Evolutionary conservation across 495 filamentous ascomycete genomes (phyloP).

Genomic region (Neurospora cerealis): DNA sequence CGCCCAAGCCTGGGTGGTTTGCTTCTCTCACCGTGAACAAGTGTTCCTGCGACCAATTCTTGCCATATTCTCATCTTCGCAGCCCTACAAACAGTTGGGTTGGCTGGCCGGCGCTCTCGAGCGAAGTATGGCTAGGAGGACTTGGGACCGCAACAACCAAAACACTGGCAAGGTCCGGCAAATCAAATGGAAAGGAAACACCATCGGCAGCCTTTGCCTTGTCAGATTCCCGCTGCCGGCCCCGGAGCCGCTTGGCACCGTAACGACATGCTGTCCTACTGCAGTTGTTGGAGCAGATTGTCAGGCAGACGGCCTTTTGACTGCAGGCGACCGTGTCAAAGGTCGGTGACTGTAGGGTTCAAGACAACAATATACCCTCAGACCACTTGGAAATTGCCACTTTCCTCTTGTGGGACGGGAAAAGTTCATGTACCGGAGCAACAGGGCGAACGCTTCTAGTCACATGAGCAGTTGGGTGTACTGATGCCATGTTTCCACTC

Average conservation of each 20-base stretch:
- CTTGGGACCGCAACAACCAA: background rate
- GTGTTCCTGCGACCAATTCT: background rate
- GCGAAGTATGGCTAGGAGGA: background rate
- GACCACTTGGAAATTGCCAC: background rate
- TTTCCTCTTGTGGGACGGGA: background rate
- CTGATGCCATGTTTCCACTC: background rate
- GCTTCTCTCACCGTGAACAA: background rate
- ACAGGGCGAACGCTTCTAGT: background rate
- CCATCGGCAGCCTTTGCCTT: background rate
- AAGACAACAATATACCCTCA: background rate
- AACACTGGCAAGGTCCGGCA: background rate
- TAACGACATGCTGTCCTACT: background rate
- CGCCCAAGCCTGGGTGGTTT: background rate
- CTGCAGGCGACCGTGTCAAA: background rate
- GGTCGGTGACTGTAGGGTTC: background rate
- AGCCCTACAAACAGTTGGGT: background rate
- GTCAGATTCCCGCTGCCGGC: background rate
- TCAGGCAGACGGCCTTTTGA: background rate
- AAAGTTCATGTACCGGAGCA: background rate
- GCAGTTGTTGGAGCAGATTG: background rate
- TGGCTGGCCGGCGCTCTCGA: background rate
- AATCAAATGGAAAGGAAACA: background rate
- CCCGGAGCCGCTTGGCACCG: background rate
- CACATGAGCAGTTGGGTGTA: background rate
- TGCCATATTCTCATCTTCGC: background rate